Evolutionary conservation across 495 filamentous ascomycete genomes (phyloP), one percentile per base, ranked within the genome.

Genomic region (Lepraria neglecta): DNA sequence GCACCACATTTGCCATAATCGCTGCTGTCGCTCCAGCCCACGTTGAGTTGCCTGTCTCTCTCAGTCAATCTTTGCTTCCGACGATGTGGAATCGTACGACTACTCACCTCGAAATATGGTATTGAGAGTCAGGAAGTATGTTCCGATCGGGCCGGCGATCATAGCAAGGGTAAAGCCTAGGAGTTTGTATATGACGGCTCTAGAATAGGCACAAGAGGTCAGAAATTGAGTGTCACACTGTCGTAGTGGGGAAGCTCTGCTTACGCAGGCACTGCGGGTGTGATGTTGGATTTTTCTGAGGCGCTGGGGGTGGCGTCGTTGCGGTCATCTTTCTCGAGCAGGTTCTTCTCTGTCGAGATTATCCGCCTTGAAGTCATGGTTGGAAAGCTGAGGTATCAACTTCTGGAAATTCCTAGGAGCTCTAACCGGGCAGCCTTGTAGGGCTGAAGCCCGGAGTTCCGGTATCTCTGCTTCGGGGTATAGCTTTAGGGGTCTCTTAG

Each of bases 141-240:
- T 87, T 31, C 87, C 86, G 62, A 98, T 86, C 31, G 94, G 94
- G 38, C 84, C 75, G 4, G 84, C 79, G 47, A 96, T 80, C 94
- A 98, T 97, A 65, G 90, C 94, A 15, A 89, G 77, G 7, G 92
- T 94, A 74, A 97, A 97, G 58, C 81, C 84, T 9, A 97, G 78
- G 9, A 99, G 82, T 74, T 97, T 97, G 61, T 84, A 75, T 58
- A 99, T 95, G 56, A 97, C 90, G 68, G 86, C 76, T 43, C 94
- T 98, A 62, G 50, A 46, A 7, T 6, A 33, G 19, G 9, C 19
- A 38, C 35, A 38, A 38, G 35, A 7, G 7, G 35, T 38, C 35
- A 38, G 35, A 11, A 33, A 4, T 54, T 4, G 46, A 70, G 59
- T 71, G 68, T 53, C 61, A 64, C 38, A 47, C 43, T 21, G n/a